Conservation (phyloP, 805 yeast genomes). For the Hanseniaspora thailandica region DNA sequence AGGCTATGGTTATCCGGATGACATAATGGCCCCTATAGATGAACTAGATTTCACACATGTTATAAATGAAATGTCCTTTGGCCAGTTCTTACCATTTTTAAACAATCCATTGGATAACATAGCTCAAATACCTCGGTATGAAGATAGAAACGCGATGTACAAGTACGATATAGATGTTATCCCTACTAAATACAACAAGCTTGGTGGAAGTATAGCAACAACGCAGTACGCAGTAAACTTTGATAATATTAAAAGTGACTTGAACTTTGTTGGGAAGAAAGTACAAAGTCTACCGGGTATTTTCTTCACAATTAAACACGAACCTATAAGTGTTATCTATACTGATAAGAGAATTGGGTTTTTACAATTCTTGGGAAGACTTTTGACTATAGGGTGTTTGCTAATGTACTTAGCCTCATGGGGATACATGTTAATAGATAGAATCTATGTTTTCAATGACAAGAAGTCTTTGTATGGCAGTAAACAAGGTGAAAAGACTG, state of each 20-base stretch:
- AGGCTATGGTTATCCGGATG: constrained; percentile 51
- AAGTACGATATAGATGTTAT: constrained; percentile 68
- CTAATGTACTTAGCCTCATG: constrained; percentile 58
- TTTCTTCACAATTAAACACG: constrained; percentile 74
- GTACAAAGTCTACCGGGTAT: constrained; percentile 54
- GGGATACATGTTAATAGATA: constrained; percentile 47
- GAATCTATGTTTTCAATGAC: constrained; percentile 32
- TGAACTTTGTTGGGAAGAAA: constrained; percentile 13
- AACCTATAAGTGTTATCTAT: constrained; percentile 63
- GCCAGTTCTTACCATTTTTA: constrained; percentile 75
- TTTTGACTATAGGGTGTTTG: constrained; percentile 78
- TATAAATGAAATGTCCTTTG: constrained; percentile 79
- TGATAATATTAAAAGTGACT: constrained; percentile 28
- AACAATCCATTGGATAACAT: constrained; percentile 81
- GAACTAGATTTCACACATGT: constrained; percentile 70
- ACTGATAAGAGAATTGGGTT: constrained; percentile 67
- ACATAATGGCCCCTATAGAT: constrained; percentile 34
- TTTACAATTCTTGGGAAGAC: constrained; percentile 59
- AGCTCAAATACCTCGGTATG: constrained; percentile 34
- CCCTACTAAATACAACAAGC: constrained; percentile 61
- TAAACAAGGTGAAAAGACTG: constrained; percentile 28
- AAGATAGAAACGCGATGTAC: constrained; percentile 41
- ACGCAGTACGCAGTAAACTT: constrained; percentile 72
- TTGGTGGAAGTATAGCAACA: constrained; percentile 66
- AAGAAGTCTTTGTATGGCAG: constrained; percentile 39